Evolutionary conservation across 2,329 filamentous ascomycete genomes (phyloP), one percentile per base, ranked within the genome.

Genomic region (Fusarium camptoceras): DNA sequence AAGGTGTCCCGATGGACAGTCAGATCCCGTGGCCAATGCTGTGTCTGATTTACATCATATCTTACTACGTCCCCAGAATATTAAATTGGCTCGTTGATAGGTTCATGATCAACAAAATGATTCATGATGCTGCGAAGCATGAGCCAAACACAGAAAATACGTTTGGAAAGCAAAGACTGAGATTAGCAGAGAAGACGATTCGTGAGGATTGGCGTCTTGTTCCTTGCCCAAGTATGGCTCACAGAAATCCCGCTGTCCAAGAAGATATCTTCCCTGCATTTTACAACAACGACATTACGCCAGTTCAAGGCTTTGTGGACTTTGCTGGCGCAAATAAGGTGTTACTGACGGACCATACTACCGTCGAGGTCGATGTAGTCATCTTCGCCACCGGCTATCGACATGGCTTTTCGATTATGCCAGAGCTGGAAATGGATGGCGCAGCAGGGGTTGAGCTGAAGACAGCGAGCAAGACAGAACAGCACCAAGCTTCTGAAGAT

Each of bases 341-440:
- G 3, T n/a, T 37, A 16, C 20, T 50, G 6, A 20, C 20, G 12
- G 47, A 50, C 4, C 10, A 24, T 18, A 34, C 16, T 5, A 25
- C 28, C 12, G 20, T 50, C 1, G 47, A 50, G 4, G 16, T 50
- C 7, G 30, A 50, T 2, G 30, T 2, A 5, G 47, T 50, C 3
- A 37, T 50, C 30, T 50, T 50, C 8, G 28, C 27, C 14, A 50
- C 28, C 8, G 47, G 47, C 10, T 50, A 50, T n/a, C n/a, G 28
- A 16, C 47, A 34, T 37, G 22, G 34, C 7, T 37, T 50, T 18
- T n/a, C 28, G 8, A 24, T 50, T 2, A 50, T 50, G 30, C 20
- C 47, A 2, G 47, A 50, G 15, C 30, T 50, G 6, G 30, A 50
- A n/a, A 37, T 50, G 47, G 5, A 50, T n/a, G 30, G 47, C 10